A percentile compares a stretch with the other conserved stretches of the same genome.
Evolutionary conservation across 108 stramenopile species (phyloP).

Genomic region (Nitzschia inconspicua): DNA sequence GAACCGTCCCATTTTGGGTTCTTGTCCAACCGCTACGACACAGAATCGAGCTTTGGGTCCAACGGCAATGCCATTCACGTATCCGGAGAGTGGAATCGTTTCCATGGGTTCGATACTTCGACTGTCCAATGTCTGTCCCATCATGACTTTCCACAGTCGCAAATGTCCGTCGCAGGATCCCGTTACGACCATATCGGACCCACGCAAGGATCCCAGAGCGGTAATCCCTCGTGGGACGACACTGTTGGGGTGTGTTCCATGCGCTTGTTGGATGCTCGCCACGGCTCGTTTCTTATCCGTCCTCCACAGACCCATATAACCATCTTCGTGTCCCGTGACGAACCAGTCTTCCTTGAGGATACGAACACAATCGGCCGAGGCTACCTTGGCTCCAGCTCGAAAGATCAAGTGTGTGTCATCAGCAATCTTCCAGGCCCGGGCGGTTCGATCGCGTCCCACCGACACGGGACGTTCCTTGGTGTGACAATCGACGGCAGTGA

Average conservation of each 20-base stretch:
- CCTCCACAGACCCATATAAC: slow-evolving; percentile 88
- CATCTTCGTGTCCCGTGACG: slow-evolving; percentile 93
- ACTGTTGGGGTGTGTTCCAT: slow-evolving; percentile 42
- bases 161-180: slow-evolving; percentile 89
- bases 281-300: slow-evolving; percentile 93
- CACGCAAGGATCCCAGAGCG: slow-evolving; percentile 42
- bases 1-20: slow-evolving; percentile 87
- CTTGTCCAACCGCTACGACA: slow-evolving; percentile 82
- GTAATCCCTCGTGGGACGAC: slow-evolving; percentile 54
- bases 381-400: slow-evolving; percentile 69
- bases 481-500: slow-evolving; percentile 81
- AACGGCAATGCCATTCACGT: slow-evolving; percentile 78
- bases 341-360: slow-evolving; percentile 91
- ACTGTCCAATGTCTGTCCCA: slow-evolving; percentile 42
- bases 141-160: slow-evolving; percentile 78
- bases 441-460: slow-evolving; percentile 86
- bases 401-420: slow-evolving; percentile 98
- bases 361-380: slow-evolving; percentile 69
- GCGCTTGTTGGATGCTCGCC: slow-evolving; percentile 43
- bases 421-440: slow-evolving; percentile 94
- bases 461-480: slow-evolving; percentile 85
- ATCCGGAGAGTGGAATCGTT: slow-evolving; percentile 65
- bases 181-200: slow-evolving; percentile 76
- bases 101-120: slow-evolving; percentile 54
- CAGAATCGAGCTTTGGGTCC: slow-evolving; percentile 78